A percentile compares a stretch with the other conserved stretches of the same genome.
phyloP scores from a whole-genome alignment of 1,284 basidiomycete genomes.

The Papiliotrema nemorosa region DNA sequence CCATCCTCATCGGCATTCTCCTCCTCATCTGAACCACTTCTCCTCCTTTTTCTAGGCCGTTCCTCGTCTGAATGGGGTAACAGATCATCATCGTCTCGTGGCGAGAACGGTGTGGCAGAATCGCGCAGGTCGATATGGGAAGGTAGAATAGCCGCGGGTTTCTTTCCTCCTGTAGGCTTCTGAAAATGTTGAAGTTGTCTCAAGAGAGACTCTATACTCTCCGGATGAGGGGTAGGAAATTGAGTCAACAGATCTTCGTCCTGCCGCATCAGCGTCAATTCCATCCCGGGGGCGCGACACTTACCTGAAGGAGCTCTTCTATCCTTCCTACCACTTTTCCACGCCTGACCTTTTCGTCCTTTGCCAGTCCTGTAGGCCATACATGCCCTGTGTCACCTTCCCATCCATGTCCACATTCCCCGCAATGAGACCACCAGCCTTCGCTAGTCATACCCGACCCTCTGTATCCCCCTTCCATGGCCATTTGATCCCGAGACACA shows the following conservation, averaged over 20 bases:
- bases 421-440: constrained; percentile 63
- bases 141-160: constrained; percentile 28
- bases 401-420: constrained; percentile 67
- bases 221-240: constrained; percentile 70
- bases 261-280: constrained; percentile 50
- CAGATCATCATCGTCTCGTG: constrained; percentile 3
- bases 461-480: background rate
- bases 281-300: constrained; percentile 12
- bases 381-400: constrained; percentile 67
- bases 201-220: constrained; percentile 60
- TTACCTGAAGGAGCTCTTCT: constrained; percentile 79
- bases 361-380: constrained; percentile 38
- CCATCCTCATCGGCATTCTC: constrained; percentile 12
- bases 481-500: constrained; percentile 51
- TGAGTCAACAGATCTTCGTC: constrained; percentile 68
- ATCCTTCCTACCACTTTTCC: constrained; percentile 73
- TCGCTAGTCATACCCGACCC: constrained; percentile 28
- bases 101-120: constrained; percentile 10
- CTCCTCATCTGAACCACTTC: constrained; percentile 1
- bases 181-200: constrained; percentile 61
- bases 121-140: constrained; percentile 24
- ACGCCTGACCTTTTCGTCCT: constrained; percentile 55
- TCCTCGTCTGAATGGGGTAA: constrained; percentile 19
- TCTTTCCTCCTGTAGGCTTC: constrained; percentile 38
- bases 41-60: constrained; percentile 20